These are phyloP conservation scores for Fusarium abutilonis DNA, from an alignment of 2,329 filamentous ascomycete genomes.

Conservation along the genomic window DNA sequence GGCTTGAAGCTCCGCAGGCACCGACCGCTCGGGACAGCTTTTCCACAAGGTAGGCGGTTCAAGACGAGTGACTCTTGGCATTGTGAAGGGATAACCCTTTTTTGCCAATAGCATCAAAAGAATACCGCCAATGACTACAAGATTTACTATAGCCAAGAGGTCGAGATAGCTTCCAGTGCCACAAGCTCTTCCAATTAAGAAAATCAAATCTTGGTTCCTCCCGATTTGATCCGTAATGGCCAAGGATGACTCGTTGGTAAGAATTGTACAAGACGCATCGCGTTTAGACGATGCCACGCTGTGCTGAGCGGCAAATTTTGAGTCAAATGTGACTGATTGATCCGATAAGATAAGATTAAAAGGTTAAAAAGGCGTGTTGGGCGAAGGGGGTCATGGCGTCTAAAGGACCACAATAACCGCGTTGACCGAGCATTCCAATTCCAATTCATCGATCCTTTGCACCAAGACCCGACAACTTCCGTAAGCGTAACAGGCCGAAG, in stretches of 20 bases:
- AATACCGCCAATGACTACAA: not conserved
- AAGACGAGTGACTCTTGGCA: slow-evolving; percentile 5
- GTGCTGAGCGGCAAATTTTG: not conserved
- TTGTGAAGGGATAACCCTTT: not conserved
- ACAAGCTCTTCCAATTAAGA: not conserved
- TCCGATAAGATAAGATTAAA: slow-evolving; percentile 28
- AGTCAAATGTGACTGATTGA: slow-evolving; percentile 10
- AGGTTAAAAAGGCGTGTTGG: not conserved
- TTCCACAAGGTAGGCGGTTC: not conserved
- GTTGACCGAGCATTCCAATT: not conserved
- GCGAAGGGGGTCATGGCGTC: not conserved
- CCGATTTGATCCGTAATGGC: not conserved
- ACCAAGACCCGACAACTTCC: not conserved
- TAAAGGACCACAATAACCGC: not conserved
- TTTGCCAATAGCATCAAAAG: slow-evolving; percentile 2
- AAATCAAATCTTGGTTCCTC: not conserved
- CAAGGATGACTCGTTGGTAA: not conserved
- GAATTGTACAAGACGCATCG: not conserved
- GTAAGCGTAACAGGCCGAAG: not conserved
- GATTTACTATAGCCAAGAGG: not conserved
- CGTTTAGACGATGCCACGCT: not conserved
- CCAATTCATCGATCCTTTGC: not conserved
- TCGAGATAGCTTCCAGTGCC: no score
- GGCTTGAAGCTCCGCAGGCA: not conserved
- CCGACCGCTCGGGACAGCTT: not conserved